phyloP scores from a whole-genome alignment of 495 filamentous ascomycete species.

The Hypomontagnella monticulosa region DNA sequence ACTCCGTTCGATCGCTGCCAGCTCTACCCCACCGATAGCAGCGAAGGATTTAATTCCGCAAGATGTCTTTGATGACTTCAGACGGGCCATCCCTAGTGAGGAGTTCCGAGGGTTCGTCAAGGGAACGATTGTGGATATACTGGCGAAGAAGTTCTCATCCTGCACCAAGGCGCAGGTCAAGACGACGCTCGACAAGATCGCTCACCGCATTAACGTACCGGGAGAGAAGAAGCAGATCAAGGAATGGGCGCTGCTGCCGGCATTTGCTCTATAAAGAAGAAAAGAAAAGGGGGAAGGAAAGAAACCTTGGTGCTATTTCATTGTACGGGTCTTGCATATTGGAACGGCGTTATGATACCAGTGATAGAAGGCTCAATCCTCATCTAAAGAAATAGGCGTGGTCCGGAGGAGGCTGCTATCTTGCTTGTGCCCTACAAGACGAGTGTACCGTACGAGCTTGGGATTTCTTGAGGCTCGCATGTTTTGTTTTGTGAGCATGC shows the following conservation, averaged over 20 bases:
- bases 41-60: constrained; percentile 63
- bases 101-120: constrained; percentile 69
- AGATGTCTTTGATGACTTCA: constrained; percentile 78
- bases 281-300: neutral
- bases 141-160: constrained; percentile 79
- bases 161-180: constrained; percentile 76
- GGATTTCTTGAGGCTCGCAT: too few relatives aligned
- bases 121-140: constrained; percentile 74
- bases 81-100: constrained; percentile 69
- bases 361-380: too few relatives aligned
- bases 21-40: constrained; percentile 17
- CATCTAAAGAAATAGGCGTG: too few relatives aligned
- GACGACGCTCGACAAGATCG: constrained; percentile 74
- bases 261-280: constrained; percentile 9
- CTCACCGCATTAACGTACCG: constrained; percentile 62
- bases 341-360: constrained; percentile 15
- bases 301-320: neutral
- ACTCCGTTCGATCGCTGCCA: neutral
- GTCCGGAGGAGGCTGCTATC: too few relatives aligned
- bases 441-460: too few relatives aligned
- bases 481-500: too few relatives aligned
- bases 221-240: constrained; percentile 58
- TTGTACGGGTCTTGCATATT: constrained; percentile 1
- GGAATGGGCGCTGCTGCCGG: constrained; percentile 35
- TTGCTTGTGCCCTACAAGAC: too few relatives aligned